Base-by-base conservation (phyloP, 129 eudicot genomes). In the Deinandra increscens region DNA sequence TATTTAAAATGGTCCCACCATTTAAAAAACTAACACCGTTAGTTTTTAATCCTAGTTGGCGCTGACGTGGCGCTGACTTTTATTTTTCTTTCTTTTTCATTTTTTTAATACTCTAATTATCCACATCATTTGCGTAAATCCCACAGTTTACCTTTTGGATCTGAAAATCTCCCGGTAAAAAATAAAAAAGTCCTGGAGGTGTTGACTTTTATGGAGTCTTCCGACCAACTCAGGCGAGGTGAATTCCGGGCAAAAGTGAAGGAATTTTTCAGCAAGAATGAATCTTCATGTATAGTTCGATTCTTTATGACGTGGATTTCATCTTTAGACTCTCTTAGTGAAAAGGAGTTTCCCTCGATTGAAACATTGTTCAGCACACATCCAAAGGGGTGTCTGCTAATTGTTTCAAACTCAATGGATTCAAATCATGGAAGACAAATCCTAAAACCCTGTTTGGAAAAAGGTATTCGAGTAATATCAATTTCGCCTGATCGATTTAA, bases 401-500 rank as follows among this genome's bases (percentile, higher is more conserved):
- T 93, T 38, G 85, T 85, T 4, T 93, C 98, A 3, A 62, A 75
- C 69, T 85, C 98, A 3, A 75, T 93, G 81, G 98, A 89, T 67
- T 86, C 98, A 50, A 18, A 0, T 38, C 78, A 58, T 31, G 98
- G 98, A 46, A 72, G 43, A 19, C 74, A 73, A 11, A 55, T 89
- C 61, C 60, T 93, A 49, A 84, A 60, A 66, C 98, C 97, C 50
- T 87, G 89, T 71, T 9, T 50, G 33, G 79, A 76, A 5, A 78
- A 78, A 68, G 94, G 91, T 42, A 84, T 93, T 50, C 68, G 79
- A 77, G 75, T 87, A 12, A 84, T 81, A 20, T 79, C 92, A 11
- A 70, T 89, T 83, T 77, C 92, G 15, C 97, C 98, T 7, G n/a
- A n/a, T n/a, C n/a, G 95, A 93, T 79, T 85, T 80, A 42, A 66